Percentiles rank a stretch among this genome's conserved stretches.
Evolutionary conservation across 2,329 filamentous ascomycete genomes (phyloP).

Genomic region (Arachnomyces sp.): DNA sequence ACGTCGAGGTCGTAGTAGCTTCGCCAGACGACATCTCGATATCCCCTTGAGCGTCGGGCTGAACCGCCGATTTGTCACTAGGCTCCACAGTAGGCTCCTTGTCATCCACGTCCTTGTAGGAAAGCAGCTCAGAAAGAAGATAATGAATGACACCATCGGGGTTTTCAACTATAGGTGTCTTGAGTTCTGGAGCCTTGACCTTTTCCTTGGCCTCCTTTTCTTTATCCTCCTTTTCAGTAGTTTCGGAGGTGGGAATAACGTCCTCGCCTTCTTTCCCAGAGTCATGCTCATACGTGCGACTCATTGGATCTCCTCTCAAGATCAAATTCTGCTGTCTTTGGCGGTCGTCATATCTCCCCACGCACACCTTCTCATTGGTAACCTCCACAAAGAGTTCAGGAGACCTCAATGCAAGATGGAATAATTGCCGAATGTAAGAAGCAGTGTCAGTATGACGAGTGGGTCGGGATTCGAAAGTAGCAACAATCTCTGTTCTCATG

Average conservation of each 20-base stretch:
- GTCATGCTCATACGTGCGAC: constrained; percentile 12
- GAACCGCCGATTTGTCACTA: constrained; percentile 18
- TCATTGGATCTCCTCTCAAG: constrained; percentile 40
- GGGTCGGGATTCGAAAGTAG: constrained; percentile 57
- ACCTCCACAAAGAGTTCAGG: constrained; percentile 82
- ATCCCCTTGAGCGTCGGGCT: constrained; percentile 33
- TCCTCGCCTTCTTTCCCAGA: constrained; percentile 27
- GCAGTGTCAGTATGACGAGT: constrained; percentile 58
- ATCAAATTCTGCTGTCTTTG: constrained; percentile 46
- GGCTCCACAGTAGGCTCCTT: constrained; percentile 48
- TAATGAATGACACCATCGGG: constrained; percentile 95
- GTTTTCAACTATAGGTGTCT: constrained; percentile 78
- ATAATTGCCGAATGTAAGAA: constrained; percentile 66
- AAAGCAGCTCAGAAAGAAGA: constrained; percentile 80
- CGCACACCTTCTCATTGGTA: constrained; percentile 73
- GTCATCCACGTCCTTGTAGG: constrained; percentile 87
- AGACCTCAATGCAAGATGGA: constrained; percentile 69
- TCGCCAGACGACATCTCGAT: constrained; percentile 43
- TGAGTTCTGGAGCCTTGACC: constrained; percentile 59
- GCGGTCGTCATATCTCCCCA: constrained; percentile 54
- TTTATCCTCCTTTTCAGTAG: constrained; percentile 9
- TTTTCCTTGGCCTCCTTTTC: constrained; percentile 24
- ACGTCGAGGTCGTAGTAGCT: constrained; percentile 22
- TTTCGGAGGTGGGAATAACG: constrained; percentile 7
- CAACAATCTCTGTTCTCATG: constrained; percentile 80